Conservation (phyloP, 2,329 filamentous ascomycete genomes). For the Diplodia sapinea region DNA sequence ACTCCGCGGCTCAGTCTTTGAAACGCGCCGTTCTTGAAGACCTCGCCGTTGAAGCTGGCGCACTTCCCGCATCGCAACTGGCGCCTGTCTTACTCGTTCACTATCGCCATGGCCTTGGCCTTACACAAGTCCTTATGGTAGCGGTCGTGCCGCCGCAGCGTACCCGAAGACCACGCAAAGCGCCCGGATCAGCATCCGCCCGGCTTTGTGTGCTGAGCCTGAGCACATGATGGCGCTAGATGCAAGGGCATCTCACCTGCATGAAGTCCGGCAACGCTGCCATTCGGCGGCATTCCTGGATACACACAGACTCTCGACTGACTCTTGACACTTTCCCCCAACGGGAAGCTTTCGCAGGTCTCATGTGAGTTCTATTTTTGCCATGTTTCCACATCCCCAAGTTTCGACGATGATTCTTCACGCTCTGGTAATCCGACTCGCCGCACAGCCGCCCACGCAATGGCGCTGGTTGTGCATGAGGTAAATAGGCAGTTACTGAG, state of each 20-base stretch:
- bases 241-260: slow-evolving; percentile 26
- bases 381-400: not conserved
- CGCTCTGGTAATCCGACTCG: slow-evolving; percentile 57
- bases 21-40: not conserved
- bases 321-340: not conserved
- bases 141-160: not conserved
- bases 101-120: not conserved
- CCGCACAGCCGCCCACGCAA: slow-evolving; percentile 52
- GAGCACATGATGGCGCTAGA: slow-evolving; percentile 19
- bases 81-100: not conserved
- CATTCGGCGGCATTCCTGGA: slow-evolving; percentile 18
- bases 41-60: not conserved
- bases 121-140: not conserved
- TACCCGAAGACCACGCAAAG: not conserved
- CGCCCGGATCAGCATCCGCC: slow-evolving; percentile 3
- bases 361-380: slow-evolving; percentile 27
- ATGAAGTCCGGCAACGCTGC: slow-evolving; percentile 10
- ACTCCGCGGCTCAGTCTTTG: not conserved
- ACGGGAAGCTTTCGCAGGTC: slow-evolving; percentile 27
- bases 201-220: slow-evolving; percentile 8
- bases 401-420: slow-evolving; percentile 37
- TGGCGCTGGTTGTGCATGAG: slow-evolving; percentile 58
- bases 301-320: slow-evolving; percentile 4
- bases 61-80: not conserved
- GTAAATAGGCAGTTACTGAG: slow-evolving; percentile 57